Percentiles rank a stretch among this genome's conserved stretches.
Evolutionary conservation across 768 basidiomycete species (phyloP).

Genomic region (Pseudohyphozyma bogoriensis): DNA sequence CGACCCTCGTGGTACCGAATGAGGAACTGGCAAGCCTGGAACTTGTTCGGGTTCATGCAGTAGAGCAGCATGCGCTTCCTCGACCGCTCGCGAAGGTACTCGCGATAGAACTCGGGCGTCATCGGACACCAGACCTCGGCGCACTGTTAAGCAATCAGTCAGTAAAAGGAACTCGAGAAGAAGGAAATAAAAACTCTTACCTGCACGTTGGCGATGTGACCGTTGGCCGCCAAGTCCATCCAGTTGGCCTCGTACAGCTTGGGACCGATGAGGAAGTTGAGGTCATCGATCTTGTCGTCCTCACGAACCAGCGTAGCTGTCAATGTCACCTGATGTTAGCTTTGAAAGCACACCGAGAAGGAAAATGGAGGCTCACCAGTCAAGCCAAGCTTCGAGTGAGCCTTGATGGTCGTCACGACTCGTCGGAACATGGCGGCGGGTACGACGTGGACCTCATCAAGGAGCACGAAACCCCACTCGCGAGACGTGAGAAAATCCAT

Average conservation of each 20-base stretch:
- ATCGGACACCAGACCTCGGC: constrained; percentile 99
- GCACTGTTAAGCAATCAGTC: constrained; percentile 53
- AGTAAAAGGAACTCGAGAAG: neutral
- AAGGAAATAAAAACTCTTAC: constrained; percentile 42
- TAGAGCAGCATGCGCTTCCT: constrained; percentile 91
- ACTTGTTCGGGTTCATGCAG: constrained; percentile 99
- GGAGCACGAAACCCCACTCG: constrained; percentile 96
- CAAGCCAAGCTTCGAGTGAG: constrained; percentile 93
- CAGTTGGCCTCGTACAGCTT: constrained; percentile 99
- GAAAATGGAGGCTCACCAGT: constrained; percentile 53
- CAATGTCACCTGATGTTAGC: neutral
- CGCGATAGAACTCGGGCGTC: constrained; percentile 98
- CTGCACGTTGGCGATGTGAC: constrained; percentile 99
- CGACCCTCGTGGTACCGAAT: constrained; percentile 96
- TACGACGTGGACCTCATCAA: constrained; percentile 98
- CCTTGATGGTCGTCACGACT: constrained; percentile 96
- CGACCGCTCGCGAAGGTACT: constrained; percentile 85
- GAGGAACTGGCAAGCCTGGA: constrained; percentile 96
- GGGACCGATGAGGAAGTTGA: constrained; percentile 98
- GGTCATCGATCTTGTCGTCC: constrained; percentile 95
- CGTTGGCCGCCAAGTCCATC: constrained; percentile 99
- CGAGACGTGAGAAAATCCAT: constrained; percentile 98
- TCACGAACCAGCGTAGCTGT: constrained; percentile 94
- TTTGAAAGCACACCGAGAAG: neutral
- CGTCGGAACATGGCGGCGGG: constrained; percentile 97